Conservation (phyloP, 2,329 filamentous ascomycete species). For the Xylariaceae sp. region DNA sequence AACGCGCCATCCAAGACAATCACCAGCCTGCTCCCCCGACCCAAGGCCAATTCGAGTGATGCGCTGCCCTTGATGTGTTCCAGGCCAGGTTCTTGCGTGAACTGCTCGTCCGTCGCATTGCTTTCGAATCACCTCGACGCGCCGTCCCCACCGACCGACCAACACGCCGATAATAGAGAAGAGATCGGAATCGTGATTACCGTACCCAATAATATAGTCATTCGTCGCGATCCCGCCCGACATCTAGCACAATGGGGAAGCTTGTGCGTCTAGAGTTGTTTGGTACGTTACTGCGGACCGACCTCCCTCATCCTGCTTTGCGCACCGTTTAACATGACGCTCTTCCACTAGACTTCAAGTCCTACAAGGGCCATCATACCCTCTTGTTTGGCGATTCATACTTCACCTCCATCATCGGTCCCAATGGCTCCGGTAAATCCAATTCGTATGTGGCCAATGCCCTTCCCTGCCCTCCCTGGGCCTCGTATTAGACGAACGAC, state of each 20-base stretch:
- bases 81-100: conserved; percentile 8
- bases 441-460: conserved; percentile 71
- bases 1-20: not conserved
- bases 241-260: conserved; percentile 72
- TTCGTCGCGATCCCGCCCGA: conserved; percentile 4
- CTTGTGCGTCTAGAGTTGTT: conserved; percentile 90
- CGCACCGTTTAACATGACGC: conserved; percentile 32
- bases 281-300: conserved; percentile 37
- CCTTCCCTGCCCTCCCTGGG: conserved; percentile 7
- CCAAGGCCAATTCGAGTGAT: conserved; percentile 2
- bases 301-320: conserved; percentile 8
- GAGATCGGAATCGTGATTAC: not conserved
- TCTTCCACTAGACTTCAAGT: conserved; percentile 72
- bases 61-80: conserved; percentile 9
- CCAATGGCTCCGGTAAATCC: conserved; percentile 98
- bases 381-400: conserved; percentile 96
- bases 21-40: not conserved
- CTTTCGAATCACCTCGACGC: conserved; percentile 1
- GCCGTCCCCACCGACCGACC: conserved; percentile 7
- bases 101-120: conserved; percentile 15
- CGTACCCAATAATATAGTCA: conserved; percentile 6
- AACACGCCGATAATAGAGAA: not conserved
- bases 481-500: not conserved
- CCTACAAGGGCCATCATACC: conserved; percentile 93
- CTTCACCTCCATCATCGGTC: conserved; percentile 98